These are phyloP conservation scores for Ambrosia trifida DNA, from an alignment of 129 eudicot species.

Conservation along the genomic window DNA sequence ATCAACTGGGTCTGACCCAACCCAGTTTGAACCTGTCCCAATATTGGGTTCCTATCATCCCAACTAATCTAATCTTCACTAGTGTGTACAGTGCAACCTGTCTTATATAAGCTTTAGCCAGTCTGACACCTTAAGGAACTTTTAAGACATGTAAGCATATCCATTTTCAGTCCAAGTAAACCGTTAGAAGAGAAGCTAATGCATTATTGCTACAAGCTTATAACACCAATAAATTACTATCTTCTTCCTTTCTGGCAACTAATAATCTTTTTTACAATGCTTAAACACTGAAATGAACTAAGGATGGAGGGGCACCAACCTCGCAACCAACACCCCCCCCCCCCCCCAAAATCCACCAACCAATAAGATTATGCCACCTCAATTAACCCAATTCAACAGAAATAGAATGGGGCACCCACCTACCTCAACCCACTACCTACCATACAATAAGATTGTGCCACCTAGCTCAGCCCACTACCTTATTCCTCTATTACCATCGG, in stretches of 20 bases:
- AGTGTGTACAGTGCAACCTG: neutral
- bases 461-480: too few relatives aligned
- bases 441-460: too few relatives aligned
- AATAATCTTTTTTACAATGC: slow-evolving; percentile 1
- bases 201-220: neutral
- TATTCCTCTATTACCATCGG: too few relatives aligned
- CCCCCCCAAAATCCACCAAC: too few relatives aligned
- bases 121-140: neutral
- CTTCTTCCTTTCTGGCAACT: neutral
- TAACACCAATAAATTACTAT: slow-evolving; percentile 1
- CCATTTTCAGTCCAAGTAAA: neutral
- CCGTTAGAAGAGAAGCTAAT: neutral
- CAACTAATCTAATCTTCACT: neutral
- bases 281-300: slow-evolving; percentile 1
- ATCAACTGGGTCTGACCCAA: too few relatives aligned
- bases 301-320: neutral
- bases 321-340: too few relatives aligned
- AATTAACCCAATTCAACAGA: too few relatives aligned
- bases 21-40: too few relatives aligned
- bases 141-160: neutral
- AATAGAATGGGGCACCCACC: too few relatives aligned
- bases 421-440: too few relatives aligned
- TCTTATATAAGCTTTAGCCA: slow-evolving; percentile 1
- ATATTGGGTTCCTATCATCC: too few relatives aligned
- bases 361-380: too few relatives aligned